These are phyloP conservation scores for Solanum tarijense DNA, from an alignment of 257 asterid species.

Conservation along the genomic window DNA sequence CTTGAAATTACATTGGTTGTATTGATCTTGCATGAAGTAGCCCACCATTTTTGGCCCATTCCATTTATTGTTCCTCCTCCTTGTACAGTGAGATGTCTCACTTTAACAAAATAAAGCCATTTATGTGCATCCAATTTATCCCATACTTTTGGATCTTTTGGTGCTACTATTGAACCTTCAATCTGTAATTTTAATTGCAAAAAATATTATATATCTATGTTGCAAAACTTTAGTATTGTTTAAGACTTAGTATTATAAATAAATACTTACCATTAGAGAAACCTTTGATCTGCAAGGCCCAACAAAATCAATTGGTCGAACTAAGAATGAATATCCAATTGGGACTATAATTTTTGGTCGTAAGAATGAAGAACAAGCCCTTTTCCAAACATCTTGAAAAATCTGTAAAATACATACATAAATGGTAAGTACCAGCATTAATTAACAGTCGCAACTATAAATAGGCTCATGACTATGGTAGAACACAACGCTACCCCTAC, in stretches of 20 bases:
- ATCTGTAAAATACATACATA: conserved; percentile 25
- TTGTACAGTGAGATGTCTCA: conserved; percentile 51
- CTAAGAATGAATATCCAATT: conserved; percentile 23
- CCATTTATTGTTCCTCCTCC: conserved; percentile 76
- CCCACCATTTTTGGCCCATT: conserved; percentile 78
- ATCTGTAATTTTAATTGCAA: conserved; percentile 32
- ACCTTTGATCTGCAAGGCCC: conserved; percentile 71
- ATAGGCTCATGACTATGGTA: not conserved
- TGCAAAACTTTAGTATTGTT: not conserved
- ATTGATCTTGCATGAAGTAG: conserved; percentile 74
- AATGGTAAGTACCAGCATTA: not conserved
- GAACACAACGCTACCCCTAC: accelerated
- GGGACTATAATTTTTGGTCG: conserved; percentile 40
- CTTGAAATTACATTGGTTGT: conserved; percentile 40
- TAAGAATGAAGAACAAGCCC: conserved; percentile 33
- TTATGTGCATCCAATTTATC: conserved; percentile 36
- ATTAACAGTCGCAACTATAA: not conserved
- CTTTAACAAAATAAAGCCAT: conserved; percentile 74
- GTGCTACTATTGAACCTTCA: conserved; percentile 57
- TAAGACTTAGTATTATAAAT: not conserved
- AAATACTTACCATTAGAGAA: conserved; percentile 41
- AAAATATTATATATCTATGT: not conserved
- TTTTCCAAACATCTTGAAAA: conserved; percentile 50
- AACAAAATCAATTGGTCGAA: conserved; percentile 41
- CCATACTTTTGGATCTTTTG: conserved; percentile 62